Percentiles rank a stretch among this genome's conserved stretches.
phyloP scores from a whole-genome alignment of 257 asterid genomes.

The Solanum stenotomum region DNA sequence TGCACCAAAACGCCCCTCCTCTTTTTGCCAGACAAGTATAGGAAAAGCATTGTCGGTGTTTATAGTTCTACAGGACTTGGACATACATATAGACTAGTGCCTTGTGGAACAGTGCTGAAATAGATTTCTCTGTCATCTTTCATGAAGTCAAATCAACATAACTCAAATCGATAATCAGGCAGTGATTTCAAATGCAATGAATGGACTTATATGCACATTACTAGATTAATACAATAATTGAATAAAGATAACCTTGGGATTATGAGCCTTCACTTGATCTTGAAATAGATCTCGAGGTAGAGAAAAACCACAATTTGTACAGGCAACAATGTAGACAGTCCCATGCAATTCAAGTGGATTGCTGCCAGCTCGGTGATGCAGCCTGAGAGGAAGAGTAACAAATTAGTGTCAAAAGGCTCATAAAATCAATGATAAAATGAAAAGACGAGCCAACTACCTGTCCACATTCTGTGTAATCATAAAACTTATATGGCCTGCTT shows the following conservation, averaged over 20 bases:
- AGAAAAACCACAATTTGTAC: constrained; percentile 76
- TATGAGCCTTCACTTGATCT: constrained; percentile 83
- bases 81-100: background rate
- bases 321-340: constrained; percentile 74
- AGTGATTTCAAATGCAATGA: background rate
- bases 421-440: background rate
- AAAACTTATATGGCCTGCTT: constrained; percentile 55
- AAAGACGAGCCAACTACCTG: constrained; percentile 42
- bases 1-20: background rate
- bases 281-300: constrained; percentile 68
- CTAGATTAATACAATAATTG: background rate
- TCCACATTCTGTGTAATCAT: constrained; percentile 93
- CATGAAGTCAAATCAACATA: background rate
- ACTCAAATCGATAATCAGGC: background rate
- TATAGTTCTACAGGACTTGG: background rate
- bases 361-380: constrained; percentile 97
- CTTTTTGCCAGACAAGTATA: background rate
- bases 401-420: background rate
- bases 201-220: background rate
- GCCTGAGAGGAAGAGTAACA: constrained; percentile 32
- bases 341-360: constrained; percentile 96
- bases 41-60: background rate
- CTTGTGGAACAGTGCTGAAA: background rate
- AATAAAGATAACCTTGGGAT: constrained; percentile 59
- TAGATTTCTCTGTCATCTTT: background rate